These are phyloP conservation scores for Cubamyces lactineus DNA, from an alignment of 768 basidiomycete species.

Conservation along the genomic window DNA sequence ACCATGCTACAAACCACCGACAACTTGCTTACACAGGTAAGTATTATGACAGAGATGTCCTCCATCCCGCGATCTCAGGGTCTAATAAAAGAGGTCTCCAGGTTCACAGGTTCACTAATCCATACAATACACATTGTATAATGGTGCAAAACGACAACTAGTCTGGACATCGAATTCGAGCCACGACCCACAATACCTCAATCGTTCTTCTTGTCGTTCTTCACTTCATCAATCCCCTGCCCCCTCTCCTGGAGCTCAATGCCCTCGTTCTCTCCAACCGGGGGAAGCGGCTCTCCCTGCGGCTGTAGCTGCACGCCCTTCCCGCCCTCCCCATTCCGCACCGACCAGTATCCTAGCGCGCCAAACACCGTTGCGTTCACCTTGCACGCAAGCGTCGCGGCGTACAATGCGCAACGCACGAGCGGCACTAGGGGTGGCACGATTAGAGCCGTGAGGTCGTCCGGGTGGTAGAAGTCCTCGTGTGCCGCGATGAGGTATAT, in stretches of 20 bases:
- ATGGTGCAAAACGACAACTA: no score
- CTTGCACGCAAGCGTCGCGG: constrained; percentile 29
- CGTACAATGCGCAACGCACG: constrained; percentile 37
- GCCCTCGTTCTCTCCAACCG: constrained; percentile 10
- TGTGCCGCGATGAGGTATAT: constrained; percentile 54
- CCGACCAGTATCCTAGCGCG: constrained; percentile 23
- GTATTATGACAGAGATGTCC: no score
- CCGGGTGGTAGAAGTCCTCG: constrained; percentile 63
- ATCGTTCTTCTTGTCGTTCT: constrained; percentile 13
- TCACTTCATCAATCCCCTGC: background rate
- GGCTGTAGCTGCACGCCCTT: constrained; percentile 21
- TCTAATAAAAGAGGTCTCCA: no score
- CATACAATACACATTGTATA: no score
- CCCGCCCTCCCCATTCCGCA: constrained; percentile 23
- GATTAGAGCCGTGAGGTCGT: constrained; percentile 50
- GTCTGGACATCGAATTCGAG: no score
- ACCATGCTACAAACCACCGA: no score
- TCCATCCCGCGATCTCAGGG: no score
- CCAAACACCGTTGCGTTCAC: constrained; percentile 24
- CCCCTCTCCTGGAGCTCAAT: constrained; percentile 11
- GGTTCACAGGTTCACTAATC: no score
- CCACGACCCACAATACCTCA: background rate
- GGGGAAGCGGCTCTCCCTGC: constrained; percentile 20
- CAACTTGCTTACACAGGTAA: no score
- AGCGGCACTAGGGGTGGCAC: constrained; percentile 47